Conservation (phyloP, 148 eudicot genomes). For the Vaccinium macrocarpon region DNA sequence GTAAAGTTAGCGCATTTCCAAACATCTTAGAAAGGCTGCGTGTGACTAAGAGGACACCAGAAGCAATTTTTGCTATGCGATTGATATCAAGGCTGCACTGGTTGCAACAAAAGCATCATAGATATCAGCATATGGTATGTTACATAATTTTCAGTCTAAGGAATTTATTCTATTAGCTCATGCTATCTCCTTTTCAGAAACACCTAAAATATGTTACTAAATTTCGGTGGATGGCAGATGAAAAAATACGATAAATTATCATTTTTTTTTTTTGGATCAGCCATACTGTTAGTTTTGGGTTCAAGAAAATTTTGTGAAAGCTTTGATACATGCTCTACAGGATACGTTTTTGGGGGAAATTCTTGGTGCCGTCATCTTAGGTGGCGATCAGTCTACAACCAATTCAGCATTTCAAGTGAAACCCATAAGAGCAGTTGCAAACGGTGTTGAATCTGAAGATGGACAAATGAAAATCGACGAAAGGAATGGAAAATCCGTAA, state of each 20-base stretch:
- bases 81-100: slow-evolving; percentile 45
- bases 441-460: slow-evolving; percentile 52
- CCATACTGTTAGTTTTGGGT: no score
- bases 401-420: slow-evolving; percentile 31
- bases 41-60: slow-evolving; percentile 48
- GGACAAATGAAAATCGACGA: slow-evolving; percentile 49
- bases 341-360: slow-evolving; percentile 78
- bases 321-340: slow-evolving; percentile 32
- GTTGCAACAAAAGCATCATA: slow-evolving; percentile 40
- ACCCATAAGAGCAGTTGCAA: slow-evolving; percentile 43
- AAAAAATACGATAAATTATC: no score
- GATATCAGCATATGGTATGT: slow-evolving; percentile 76
- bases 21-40: slow-evolving; percentile 31
- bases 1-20: slow-evolving; percentile 34
- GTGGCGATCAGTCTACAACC: slow-evolving; percentile 32
- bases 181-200: no score
- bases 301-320: no score
- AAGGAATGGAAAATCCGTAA: slow-evolving; percentile 12
- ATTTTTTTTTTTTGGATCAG: no score
- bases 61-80: slow-evolving; percentile 43
- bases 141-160: background rate
- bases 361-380: slow-evolving; percentile 71
- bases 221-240: no score
- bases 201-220: no score
- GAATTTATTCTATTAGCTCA: background rate